Percentiles rank a stretch among this genome's conserved stretches.
Conservation (phyloP, 2,329 filamentous ascomycete genomes). For the Xylariaceae sp. region DNA sequence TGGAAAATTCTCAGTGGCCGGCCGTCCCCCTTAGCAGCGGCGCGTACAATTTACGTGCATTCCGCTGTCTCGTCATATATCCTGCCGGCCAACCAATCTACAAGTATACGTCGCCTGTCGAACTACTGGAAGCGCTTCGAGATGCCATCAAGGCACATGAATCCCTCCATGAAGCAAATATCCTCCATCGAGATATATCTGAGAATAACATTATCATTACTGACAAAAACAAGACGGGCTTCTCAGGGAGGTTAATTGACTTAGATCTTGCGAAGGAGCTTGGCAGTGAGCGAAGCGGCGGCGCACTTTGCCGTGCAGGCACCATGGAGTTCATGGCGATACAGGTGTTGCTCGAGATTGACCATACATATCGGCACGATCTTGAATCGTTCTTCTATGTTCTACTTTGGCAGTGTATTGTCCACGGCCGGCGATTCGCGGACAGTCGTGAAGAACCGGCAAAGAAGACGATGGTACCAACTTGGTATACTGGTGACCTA, state of each 20-base stretch:
- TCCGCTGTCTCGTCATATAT: background rate
- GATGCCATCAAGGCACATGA: slow-evolving; percentile 17
- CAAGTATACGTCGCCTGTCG: background rate
- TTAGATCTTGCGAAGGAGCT: slow-evolving; percentile 11
- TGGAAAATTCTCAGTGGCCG: background rate
- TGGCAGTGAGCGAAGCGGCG: background rate
- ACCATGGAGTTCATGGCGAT: slow-evolving; percentile 17
- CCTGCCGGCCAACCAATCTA: background rate
- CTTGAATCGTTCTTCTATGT: slow-evolving; percentile 21
- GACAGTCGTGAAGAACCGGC: background rate
- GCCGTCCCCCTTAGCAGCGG: background rate
- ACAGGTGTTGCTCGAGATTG: slow-evolving; percentile 7
- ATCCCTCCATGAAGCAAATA: slow-evolving; percentile 14
- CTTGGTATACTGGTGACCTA: background rate
- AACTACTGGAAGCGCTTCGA: slow-evolving; percentile 13
- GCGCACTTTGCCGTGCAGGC: slow-evolving; percentile 7
- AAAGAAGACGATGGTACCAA: background rate
- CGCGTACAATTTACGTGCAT: background rate
- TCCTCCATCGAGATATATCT: slow-evolving; percentile 19
- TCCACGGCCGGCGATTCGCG: background rate
- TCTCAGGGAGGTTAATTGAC: slow-evolving; percentile 17
- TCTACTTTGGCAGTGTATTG: slow-evolving; percentile 12
- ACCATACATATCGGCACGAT: slow-evolving; percentile 18
- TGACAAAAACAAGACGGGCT: background rate
- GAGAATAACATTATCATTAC: slow-evolving; percentile 15